Base-by-base conservation (phyloP, 208 protist species). In the Endotrypanum monterogeii region DNA sequence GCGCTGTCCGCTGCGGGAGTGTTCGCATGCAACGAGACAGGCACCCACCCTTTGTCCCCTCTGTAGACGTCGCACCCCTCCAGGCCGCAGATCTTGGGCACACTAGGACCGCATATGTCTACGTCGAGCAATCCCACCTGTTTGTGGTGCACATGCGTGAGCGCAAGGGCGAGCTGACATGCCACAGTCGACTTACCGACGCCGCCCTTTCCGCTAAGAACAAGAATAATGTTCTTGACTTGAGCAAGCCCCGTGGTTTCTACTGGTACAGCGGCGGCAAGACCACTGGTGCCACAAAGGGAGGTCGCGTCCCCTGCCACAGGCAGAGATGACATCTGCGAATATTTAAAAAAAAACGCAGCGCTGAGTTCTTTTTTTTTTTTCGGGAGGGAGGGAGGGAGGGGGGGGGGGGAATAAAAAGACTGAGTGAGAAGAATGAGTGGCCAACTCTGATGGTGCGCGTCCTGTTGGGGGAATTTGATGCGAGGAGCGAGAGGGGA, bases 141-240 rank as follows among this genome's bases (percentile, higher is more conserved):
- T 50, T 93, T 86, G 50, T 82, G 55, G 41, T 93, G 69, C 14
- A 83, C 57, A 48, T 92, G 75, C n/a, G 94, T 83, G 2, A 99
- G 76, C 6, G 89, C 79, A 50, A 98, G 92, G 14, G 98, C 98
- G 6, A 99, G 86, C 87, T 99, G 98, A 61, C 97, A 90, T 25
- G 99, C 92, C 16, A 99, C 91, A 12, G 99, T 99, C 20, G 93
- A 99, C 80, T 99, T 99, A 9, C 99, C 99, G 0, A 99, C 99
- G 28, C 97, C 98, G 41, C 99, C 99, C 75, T 99, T 99, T 32
- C 99, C 99, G 39, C 97, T 99, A 9, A 99, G 89, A 56, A 99
- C 97, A 8, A 99, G 87, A 52, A 99, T 80, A 71, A 99, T 99
- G 77, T 99, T 82, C 73, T 97, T 92, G 32, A 99, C 96, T 23